These are phyloP conservation scores for Helicocarpus griseus DNA, from an alignment of 2,329 filamentous ascomycete species.

Conservation along the genomic window DNA sequence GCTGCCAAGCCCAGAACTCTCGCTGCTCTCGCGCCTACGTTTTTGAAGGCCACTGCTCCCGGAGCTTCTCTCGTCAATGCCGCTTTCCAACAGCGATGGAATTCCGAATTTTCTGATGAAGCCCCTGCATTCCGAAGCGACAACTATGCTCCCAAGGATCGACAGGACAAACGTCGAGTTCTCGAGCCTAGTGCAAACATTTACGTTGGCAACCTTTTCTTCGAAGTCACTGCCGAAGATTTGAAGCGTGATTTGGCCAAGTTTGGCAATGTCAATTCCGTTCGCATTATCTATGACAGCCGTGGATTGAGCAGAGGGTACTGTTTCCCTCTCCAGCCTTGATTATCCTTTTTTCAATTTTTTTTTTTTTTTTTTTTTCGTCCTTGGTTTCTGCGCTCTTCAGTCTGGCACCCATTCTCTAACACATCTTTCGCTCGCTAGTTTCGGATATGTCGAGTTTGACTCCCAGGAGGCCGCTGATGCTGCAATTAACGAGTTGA, in stretches of 20 bases:
- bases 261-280: constrained; percentile 46
- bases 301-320: constrained; percentile 62
- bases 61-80: constrained; percentile 28
- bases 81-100: constrained; percentile 38
- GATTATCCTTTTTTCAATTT: background rate
- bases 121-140: constrained; percentile 18
- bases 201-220: constrained; percentile 62
- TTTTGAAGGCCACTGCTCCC: constrained; percentile 29
- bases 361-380: background rate
- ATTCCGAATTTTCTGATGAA: constrained; percentile 32
- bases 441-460: constrained; percentile 59
- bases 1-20: constrained; percentile 13
- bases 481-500: constrained; percentile 47
- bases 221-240: constrained; percentile 54
- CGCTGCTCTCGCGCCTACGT: constrained; percentile 27
- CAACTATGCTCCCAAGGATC: constrained; percentile 10
- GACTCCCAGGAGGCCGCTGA: constrained; percentile 43
- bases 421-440: constrained; percentile 22
- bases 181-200: constrained; percentile 37
- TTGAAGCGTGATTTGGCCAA: constrained; percentile 50
- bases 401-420: too few species aligned
- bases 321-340: constrained; percentile 13
- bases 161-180: constrained; percentile 6
- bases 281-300: constrained; percentile 50
- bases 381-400: background rate